Evolutionary conservation across 2,329 filamentous ascomycete species (phyloP).

Genomic region (Leptographium lundbergii): DNA sequence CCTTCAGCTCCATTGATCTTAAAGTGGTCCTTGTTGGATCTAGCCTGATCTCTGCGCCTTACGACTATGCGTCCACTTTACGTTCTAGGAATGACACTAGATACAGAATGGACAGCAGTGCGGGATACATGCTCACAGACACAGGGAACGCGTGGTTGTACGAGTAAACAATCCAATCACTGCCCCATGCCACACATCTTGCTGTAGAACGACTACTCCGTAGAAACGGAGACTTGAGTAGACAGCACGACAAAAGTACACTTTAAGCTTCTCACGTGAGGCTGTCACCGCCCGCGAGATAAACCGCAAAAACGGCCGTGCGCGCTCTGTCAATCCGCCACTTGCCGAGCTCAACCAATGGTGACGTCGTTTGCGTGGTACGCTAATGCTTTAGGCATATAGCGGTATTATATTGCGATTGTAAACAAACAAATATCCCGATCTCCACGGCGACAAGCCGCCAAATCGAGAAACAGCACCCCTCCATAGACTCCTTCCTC

Average conservation of each 20-base stretch:
- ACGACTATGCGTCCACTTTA: no score
- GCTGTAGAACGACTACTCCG: no score
- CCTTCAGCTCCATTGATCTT: no score
- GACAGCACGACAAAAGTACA: not conserved
- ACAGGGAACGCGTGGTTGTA: no score
- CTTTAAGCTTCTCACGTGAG: not conserved
- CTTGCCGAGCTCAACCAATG: not conserved
- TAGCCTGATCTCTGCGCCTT: no score
- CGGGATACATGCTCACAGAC: no score
- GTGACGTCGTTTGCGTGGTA: not conserved
- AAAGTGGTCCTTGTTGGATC: no score
- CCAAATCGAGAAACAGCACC: constrained; percentile 9
- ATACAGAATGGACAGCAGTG: no score
- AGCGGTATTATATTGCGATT: not conserved
- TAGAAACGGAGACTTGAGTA: no score
- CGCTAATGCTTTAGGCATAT: not conserved
- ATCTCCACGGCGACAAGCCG: constrained; percentile 13
- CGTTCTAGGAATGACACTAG: no score
- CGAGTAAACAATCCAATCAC: no score
- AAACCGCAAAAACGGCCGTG: not conserved
- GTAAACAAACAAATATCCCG: constrained; percentile 15
- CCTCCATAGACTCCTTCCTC: constrained; percentile 7
- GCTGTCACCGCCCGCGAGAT: not conserved
- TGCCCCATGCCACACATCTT: no score
- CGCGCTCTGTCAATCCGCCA: not conserved